A percentile compares a stretch with the other conserved stretches of the same genome.
These are phyloP conservation scores for Gastroboletus turbinatus DNA, from an alignment of 1,284 basidiomycete genomes.

Conservation along the genomic window DNA sequence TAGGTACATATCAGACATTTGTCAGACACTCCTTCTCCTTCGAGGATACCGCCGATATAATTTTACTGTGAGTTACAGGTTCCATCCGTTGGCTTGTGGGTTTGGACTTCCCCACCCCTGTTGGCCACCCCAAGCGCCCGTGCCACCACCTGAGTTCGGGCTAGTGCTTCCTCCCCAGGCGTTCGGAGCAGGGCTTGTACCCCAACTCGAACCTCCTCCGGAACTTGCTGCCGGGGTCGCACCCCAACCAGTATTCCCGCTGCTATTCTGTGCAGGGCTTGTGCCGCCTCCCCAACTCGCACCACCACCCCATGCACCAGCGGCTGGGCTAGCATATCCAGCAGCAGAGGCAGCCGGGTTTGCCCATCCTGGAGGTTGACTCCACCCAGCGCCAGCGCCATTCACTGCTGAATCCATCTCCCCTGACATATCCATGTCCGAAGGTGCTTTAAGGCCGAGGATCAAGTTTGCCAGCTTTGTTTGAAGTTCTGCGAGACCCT, in stretches of 20 bases:
- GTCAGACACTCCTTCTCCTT: not conserved
- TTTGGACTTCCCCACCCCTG: slow-evolving; percentile 43
- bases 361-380: slow-evolving; percentile 18
- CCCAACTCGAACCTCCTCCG: slow-evolving; percentile 29
- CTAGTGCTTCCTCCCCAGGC: slow-evolving; percentile 34
- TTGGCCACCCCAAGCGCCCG: slow-evolving; percentile 33
- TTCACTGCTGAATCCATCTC: slow-evolving; percentile 35
- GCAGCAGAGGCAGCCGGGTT: slow-evolving; percentile 29
- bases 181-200: slow-evolving; percentile 40
- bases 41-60: not conserved
- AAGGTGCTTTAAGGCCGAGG: slow-evolving; percentile 64
- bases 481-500: slow-evolving; percentile 82
- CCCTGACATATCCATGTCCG: slow-evolving; percentile 53
- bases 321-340: slow-evolving; percentile 35
- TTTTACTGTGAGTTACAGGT: slow-evolving; percentile 26
- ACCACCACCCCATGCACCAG: slow-evolving; percentile 38
- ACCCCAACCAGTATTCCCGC: slow-evolving; percentile 26
- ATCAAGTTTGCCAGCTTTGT: slow-evolving; percentile 82
- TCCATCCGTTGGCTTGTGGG: slow-evolving; percentile 58
- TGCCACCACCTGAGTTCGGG: slow-evolving; percentile 27
- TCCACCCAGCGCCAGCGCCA: slow-evolving; percentile 31
- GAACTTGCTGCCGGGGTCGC: slow-evolving; percentile 29
- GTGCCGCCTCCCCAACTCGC: slow-evolving; percentile 27
- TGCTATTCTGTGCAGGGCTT: slow-evolving; percentile 32
- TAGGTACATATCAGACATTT: not conserved